phyloP scores from a whole-genome alignment of 768 basidiomycete species.

The Tricholoma bakamatsutake region DNA sequence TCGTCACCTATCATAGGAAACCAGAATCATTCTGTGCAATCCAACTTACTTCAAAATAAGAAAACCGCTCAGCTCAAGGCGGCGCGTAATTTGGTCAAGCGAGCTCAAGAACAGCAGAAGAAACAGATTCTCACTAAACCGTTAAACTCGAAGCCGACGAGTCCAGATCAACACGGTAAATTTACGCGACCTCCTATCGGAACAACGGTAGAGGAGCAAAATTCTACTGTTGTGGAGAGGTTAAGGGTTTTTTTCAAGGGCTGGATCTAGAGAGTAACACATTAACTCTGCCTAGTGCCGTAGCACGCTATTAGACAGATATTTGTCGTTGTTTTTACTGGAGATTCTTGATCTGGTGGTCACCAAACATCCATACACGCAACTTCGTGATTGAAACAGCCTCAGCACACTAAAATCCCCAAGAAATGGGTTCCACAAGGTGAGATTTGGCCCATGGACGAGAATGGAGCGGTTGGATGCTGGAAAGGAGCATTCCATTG shows the following conservation, averaged over 20 bases:
- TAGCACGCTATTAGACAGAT: background rate
- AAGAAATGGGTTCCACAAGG: slow-evolving; percentile 80
- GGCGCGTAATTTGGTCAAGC: slow-evolving; percentile 1
- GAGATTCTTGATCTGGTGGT: slow-evolving; percentile 18
- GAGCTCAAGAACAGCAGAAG: background rate
- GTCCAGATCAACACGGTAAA: background rate
- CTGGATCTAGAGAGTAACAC: background rate
- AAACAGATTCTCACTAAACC: background rate
- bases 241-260: background rate
- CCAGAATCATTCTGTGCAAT: background rate
- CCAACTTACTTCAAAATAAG: background rate
- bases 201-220: background rate
- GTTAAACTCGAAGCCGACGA: background rate
- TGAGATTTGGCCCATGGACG: slow-evolving; percentile 35
- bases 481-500: slow-evolving; percentile 10
- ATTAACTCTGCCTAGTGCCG: background rate
- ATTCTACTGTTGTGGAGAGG: background rate
- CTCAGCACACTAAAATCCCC: slow-evolving; percentile 39
- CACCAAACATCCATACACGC: slow-evolving; percentile 19
- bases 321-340: slow-evolving; percentile 28
- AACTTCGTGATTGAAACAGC: slow-evolving; percentile 38
- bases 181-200: background rate
- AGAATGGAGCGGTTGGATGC: slow-evolving; percentile 11
- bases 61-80: slow-evolving; percentile 3
- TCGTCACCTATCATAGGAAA: background rate